These are phyloP conservation scores for Bryoglossum gracile DNA, from an alignment of 495 filamentous ascomycete genomes.

Conservation along the genomic window DNA sequence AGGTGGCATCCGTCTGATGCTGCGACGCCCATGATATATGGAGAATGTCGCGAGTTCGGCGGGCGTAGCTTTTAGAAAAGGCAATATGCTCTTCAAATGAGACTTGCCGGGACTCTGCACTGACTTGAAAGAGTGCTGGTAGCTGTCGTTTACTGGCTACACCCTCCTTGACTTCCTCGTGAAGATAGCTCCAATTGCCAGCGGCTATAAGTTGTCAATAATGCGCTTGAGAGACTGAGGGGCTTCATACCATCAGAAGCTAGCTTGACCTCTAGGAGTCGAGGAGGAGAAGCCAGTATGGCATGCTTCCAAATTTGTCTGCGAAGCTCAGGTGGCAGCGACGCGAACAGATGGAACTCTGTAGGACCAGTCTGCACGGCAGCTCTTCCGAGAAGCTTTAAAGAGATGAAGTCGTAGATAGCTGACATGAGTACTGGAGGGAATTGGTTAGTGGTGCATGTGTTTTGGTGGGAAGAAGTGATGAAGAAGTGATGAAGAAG, in stretches of 20 bases:
- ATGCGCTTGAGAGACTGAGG: not conserved
- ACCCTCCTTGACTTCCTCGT: too few relatives aligned
- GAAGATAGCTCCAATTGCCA: slow-evolving; percentile 2
- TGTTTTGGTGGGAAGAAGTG: too few relatives aligned
- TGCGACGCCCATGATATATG: slow-evolving; percentile 7
- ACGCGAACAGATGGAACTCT: slow-evolving; percentile 5
- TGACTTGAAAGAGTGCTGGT: slow-evolving; percentile 7
- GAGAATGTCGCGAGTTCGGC: slow-evolving; percentile 11
- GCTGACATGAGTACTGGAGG: too few relatives aligned
- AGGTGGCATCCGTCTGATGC: not conserved
- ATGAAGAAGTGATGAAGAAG: too few relatives aligned
- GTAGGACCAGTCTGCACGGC: not conserved
- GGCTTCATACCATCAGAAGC: slow-evolving; percentile 1
- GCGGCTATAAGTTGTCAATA: not conserved
- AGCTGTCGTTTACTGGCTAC: too few relatives aligned
- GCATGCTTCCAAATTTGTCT: slow-evolving; percentile 11
- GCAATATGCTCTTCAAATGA: slow-evolving; percentile 7
- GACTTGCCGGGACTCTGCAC: slow-evolving; percentile 11
- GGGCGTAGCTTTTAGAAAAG: slow-evolving; percentile 12
- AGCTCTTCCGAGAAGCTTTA: not conserved
- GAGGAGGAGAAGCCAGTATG: not conserved
- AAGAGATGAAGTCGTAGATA: too few relatives aligned
- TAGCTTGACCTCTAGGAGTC: slow-evolving; percentile 5
- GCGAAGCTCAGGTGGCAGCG: slow-evolving; percentile 14
- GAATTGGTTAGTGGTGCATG: too few relatives aligned